Base-by-base conservation (phyloP, 257 asterid species). In the Voacanga thouarsii region DNA sequence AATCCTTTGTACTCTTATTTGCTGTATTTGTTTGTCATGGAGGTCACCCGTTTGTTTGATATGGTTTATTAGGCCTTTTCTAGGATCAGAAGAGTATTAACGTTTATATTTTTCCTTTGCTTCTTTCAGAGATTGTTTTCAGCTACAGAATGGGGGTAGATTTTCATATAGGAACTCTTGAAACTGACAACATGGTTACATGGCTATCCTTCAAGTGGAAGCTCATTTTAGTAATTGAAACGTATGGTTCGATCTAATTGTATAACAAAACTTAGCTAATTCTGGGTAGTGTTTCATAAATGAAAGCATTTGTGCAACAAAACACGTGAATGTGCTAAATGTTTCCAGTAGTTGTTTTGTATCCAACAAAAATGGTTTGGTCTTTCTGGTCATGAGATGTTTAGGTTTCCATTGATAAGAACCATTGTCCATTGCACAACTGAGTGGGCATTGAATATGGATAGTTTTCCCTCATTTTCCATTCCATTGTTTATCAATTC, bases 1-100 rank as follows among this genome's bases (percentile, higher is more conserved):
- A 21, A 71, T 12, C 11, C 75, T 24, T 71, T 43, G 12, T 65
- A 30, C 49, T 47, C 63, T 12, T 50, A 44, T 49, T 77, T 65
- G 41, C 15, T 76, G 69, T 21, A 51, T 74, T 30, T 47, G 55
- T 24, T 45, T 71, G 53, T 45, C 28, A 72, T 66, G 72, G 50
- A 37, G 26, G 37, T 65, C 47, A 37, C 72, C 71, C 1, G 49
- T 66, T 66, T 19, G 16, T 39, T 67, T 37, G 24, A 67, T 21
- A 67, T 37, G 28, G 41, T 23, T 67, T 67, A 1, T 9, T 19
- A 19, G 50, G 72, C 39, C 15, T 61, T 16, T 67, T 67, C 5
- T 67, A 26, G 28, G 28, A 66, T 64, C 9, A 66, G 41, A 41
- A 41, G n/a, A 1, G n/a, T 18, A 0, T 2, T 16, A 19, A 37